These are phyloP conservation scores for Brassica nigra DNA, from an alignment of 345 rosid genomes.

Conservation along the genomic window DNA sequence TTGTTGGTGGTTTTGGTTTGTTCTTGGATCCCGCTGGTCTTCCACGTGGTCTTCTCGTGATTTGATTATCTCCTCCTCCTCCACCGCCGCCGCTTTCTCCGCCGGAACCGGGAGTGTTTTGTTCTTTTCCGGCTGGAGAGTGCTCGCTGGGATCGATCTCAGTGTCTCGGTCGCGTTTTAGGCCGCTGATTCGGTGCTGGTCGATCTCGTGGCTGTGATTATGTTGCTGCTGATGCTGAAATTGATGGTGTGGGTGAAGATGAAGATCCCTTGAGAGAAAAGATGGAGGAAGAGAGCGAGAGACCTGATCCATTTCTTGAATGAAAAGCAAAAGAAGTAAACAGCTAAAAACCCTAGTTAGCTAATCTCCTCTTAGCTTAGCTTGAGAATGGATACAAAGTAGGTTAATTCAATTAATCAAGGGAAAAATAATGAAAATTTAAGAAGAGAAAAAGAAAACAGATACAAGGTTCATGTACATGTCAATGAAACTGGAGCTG, in stretches of 20 bases:
- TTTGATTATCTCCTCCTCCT: constrained; percentile 50
- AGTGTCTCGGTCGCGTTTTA: constrained; percentile 66
- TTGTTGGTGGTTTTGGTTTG: constrained; percentile 90
- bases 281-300: constrained; percentile 88
- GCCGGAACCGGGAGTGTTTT: constrained; percentile 38
- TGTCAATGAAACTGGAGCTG: constrained; percentile 25
- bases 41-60: constrained; percentile 73
- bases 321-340: neutral
- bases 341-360: constrained; percentile 33
- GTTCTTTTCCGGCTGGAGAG: constrained; percentile 46
- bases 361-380: constrained; percentile 17
- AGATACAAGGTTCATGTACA: constrained; percentile 31
- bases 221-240: constrained; percentile 59
- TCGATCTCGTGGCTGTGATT: constrained; percentile 45
- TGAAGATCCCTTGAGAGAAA: constrained; percentile 83
- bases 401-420: neutral
- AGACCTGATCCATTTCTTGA: constrained; percentile 65
- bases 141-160: constrained; percentile 41
- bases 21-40: constrained; percentile 90
- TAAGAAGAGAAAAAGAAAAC: neutral
- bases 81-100: constrained; percentile 43
- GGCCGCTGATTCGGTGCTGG: constrained; percentile 53
- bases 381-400: constrained; percentile 4
- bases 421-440: neutral
- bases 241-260: constrained; percentile 66